Evolutionary conservation across 176 grass and related monocot species (phyloP).

Genomic region (Alopecurus myosuroides): DNA sequence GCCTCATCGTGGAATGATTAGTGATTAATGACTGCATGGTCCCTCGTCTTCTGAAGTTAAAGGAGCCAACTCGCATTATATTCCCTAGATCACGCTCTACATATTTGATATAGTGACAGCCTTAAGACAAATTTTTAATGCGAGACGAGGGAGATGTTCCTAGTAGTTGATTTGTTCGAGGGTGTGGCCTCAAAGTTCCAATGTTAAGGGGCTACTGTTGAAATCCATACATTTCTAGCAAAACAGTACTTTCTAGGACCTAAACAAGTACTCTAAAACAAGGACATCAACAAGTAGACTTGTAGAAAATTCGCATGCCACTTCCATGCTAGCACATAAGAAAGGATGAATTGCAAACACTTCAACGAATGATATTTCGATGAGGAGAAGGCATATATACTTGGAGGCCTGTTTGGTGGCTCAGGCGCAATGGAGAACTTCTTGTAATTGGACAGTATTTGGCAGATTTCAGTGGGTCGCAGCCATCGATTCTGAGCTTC

Average conservation of each 20-base stretch:
- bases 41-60: conserved; percentile 2
- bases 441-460: conserved; percentile 89
- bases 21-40: not conserved
- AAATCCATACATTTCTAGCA: not conserved
- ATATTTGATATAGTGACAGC: not conserved
- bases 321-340: conserved; percentile 3
- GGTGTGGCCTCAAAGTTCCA: not conserved
- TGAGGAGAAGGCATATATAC: conserved; percentile 52
- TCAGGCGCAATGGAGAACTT: conserved; percentile 85
- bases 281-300: not conserved
- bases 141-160: not conserved
- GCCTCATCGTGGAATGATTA: conserved; percentile 9
- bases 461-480: conserved; percentile 90
- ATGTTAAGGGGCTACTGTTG: not conserved
- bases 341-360: not conserved
- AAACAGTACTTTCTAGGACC: not conserved
- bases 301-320: not conserved
- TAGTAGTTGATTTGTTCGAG: not conserved
- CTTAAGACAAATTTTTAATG: not conserved
- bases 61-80: conserved; percentile 3
- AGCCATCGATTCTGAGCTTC: conserved; percentile 93
- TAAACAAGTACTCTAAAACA: not conserved
- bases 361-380: not conserved
- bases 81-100: not conserved
- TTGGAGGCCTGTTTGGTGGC: conserved; percentile 81